phyloP scores from a whole-genome alignment of 2,329 filamentous ascomycete genomes.

The Epichloe sp. region DNA sequence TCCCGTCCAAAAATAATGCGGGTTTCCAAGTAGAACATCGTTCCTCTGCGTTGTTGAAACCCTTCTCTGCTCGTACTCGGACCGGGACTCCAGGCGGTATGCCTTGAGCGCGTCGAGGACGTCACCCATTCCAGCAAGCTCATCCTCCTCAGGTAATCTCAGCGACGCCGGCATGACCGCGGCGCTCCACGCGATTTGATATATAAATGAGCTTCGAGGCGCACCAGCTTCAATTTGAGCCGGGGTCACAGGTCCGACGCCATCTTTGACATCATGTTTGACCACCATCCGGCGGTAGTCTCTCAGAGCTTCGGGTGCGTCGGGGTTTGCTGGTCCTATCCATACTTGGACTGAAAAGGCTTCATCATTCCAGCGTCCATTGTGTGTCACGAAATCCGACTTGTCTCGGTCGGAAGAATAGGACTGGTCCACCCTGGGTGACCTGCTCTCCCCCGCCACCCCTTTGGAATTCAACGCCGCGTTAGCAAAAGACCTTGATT shows the following conservation, averaged over 20 bases:
- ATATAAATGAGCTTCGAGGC: conserved; percentile 31
- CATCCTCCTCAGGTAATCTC: conserved; percentile 14
- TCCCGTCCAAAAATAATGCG: conserved; percentile 28
- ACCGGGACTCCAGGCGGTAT: conserved; percentile 23
- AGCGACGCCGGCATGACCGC: conserved; percentile 25
- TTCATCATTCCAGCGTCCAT: conserved; percentile 15
- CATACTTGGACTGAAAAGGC: conserved; percentile 25
- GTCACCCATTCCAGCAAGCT: conserved; percentile 28
- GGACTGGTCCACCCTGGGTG: not conserved
- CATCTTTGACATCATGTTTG: conserved; percentile 20
- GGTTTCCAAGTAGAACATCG: conserved; percentile 9
- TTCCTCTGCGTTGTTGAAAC: conserved; percentile 5
- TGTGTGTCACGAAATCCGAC: conserved; percentile 12
- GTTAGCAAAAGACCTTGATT: conserved; percentile 1
- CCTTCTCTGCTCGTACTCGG: conserved; percentile 12
- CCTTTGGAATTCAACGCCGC: conserved; percentile 5
- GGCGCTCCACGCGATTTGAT: conserved; percentile 39
- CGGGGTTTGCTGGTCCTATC: conserved; percentile 27
- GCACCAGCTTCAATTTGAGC: conserved; percentile 37
- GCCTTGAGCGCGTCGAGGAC: conserved; percentile 28
- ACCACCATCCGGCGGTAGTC: conserved; percentile 35
- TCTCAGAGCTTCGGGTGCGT: conserved; percentile 25
- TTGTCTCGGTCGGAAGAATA: conserved; percentile 8
- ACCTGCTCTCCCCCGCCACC: not conserved
- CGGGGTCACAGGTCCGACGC: conserved; percentile 33